These are phyloP conservation scores for Suhomyces faveliae DNA, from an alignment of 805 yeast species.

Conservation along the genomic window DNA sequence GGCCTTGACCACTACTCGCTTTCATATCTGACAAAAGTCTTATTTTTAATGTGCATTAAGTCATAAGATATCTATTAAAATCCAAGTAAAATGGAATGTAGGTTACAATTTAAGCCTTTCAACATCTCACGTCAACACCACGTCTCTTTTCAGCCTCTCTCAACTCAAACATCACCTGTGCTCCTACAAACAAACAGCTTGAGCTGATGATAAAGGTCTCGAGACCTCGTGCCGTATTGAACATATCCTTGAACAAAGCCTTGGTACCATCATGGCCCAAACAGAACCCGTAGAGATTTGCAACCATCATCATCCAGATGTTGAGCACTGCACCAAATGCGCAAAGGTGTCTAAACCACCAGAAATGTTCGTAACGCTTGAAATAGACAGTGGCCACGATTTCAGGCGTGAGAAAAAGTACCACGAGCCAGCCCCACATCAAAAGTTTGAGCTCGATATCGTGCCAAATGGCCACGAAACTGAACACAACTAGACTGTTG, in stretches of 20 bases:
- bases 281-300: conserved; percentile 92
- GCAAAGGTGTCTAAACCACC: conserved; percentile 81
- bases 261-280: conserved; percentile 84
- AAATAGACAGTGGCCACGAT: conserved; percentile 54
- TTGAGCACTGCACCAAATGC: conserved; percentile 86
- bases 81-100: too few species aligned
- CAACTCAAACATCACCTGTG: conserved; percentile 91
- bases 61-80: too few species aligned
- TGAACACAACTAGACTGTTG: conserved; percentile 81
- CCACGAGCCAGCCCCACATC: conserved; percentile 96
- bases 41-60: too few species aligned
- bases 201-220: conserved; percentile 62
- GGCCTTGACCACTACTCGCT: too few species aligned
- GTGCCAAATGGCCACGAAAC: conserved; percentile 98
- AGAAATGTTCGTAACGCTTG: conserved; percentile 39
- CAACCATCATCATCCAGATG: conserved; percentile 98
- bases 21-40: too few species aligned
- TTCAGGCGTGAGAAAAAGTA: conserved; percentile 85
- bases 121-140: conserved; percentile 82
- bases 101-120: too few species aligned
- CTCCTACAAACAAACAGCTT: conserved; percentile 71
- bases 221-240: conserved; percentile 68
- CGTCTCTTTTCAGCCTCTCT: conserved; percentile 82
- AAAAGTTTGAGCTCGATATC: conserved; percentile 85
- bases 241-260: conserved; percentile 63